Conservation (phyloP, 2,329 filamentous ascomycete species). For the Ambrosiella xylebori region DNA sequence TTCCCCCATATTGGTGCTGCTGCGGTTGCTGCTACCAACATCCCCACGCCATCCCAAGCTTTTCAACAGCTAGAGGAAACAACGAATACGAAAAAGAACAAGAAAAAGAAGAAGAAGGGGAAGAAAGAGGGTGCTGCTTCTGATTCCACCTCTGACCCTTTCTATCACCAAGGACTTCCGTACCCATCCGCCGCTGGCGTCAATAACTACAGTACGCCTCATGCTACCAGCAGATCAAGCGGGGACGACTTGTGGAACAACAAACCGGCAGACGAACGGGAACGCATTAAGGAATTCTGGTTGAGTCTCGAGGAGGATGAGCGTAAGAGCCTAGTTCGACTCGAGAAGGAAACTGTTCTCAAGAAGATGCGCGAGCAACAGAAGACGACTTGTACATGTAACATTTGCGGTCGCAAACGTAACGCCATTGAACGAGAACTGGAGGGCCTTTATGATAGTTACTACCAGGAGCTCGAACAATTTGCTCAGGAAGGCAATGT, state of each 20-base stretch:
- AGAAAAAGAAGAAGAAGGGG: constrained; percentile 56
- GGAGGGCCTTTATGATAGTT: constrained; percentile 93
- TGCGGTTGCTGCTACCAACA: background rate
- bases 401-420: constrained; percentile 87
- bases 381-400: constrained; percentile 96
- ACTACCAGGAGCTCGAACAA: constrained; percentile 94
- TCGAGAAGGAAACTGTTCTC: constrained; percentile 94
- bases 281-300: constrained; percentile 98
- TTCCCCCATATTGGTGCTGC: background rate
- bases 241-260: constrained; percentile 27
- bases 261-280: constrained; percentile 79
- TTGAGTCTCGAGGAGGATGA: constrained; percentile 85
- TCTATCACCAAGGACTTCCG: background rate
- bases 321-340: constrained; percentile 86
- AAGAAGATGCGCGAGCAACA: constrained; percentile 99
- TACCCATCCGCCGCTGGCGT: background rate
- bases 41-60: background rate
- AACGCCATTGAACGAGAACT: constrained; percentile 96
- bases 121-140: constrained; percentile 22
- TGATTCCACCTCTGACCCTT: constrained; percentile 10
- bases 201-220: background rate
- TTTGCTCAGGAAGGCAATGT: constrained; percentile 50
- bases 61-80: no score
- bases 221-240: constrained; percentile 5
- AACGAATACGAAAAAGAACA: constrained; percentile 18